Evolutionary conservation across 108 stramenopile species (phyloP).

Genomic region (Nitzschia sp.): DNA sequence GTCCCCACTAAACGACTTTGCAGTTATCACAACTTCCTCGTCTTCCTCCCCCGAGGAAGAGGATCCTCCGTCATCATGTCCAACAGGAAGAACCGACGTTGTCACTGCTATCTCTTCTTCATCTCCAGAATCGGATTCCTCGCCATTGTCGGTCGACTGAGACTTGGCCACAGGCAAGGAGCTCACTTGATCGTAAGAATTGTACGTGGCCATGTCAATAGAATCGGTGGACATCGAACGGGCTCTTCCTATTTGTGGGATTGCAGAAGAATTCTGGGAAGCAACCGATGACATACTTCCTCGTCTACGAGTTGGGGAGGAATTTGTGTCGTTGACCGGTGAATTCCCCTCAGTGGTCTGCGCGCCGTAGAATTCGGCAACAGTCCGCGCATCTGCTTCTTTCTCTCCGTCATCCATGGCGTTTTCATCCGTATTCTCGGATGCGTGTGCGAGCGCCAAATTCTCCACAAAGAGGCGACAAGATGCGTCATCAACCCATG

Average conservation of each 20-base stretch:
- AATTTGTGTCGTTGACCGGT: not conserved
- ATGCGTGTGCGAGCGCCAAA: conserved; percentile 39
- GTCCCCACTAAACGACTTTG: conserved; percentile 9
- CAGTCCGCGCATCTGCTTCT: conserved; percentile 35
- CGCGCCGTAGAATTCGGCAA: conserved; percentile 31
- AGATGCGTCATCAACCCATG: conserved; percentile 67
- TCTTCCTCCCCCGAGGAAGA: conserved; percentile 65
- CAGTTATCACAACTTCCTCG: conserved; percentile 38
- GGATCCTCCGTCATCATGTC: conserved; percentile 29
- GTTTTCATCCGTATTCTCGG: conserved; percentile 7
- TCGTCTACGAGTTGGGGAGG: not conserved
- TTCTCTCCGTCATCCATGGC: conserved; percentile 11
- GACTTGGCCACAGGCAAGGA: not conserved
- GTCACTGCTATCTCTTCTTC: conserved; percentile 37
- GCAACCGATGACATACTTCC: conserved; percentile 26
- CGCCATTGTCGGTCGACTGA: not conserved
- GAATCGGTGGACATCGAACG: conserved; percentile 14
- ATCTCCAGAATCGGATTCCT: conserved; percentile 52
- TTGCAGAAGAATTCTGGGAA: conserved; percentile 4
- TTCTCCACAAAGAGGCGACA: conserved; percentile 65
- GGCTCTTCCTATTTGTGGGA: not conserved
- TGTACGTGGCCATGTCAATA: not conserved
- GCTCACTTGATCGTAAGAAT: not conserved
- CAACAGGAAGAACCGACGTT: conserved; percentile 2
- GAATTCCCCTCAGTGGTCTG: not conserved